Percentiles rank a stretch among this genome's conserved stretches.
Evolutionary conservation across 2,329 filamentous ascomycete species (phyloP).

Genomic region (Fusarium tjaetaba): DNA sequence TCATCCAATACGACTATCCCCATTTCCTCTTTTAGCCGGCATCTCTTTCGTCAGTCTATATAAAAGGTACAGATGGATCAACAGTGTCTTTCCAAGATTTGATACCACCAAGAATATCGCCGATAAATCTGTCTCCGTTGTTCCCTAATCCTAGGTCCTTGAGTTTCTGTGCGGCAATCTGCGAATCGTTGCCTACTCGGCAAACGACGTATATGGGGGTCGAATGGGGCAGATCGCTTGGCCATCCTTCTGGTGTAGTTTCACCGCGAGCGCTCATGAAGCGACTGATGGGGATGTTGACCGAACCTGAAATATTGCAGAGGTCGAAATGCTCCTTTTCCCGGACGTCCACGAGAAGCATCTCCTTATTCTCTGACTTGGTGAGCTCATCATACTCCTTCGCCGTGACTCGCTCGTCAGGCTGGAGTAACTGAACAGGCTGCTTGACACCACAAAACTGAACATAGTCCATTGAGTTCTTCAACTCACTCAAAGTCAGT

Average conservation of each 20-base stretch:
- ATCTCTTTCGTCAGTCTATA: slow-evolving; percentile 46
- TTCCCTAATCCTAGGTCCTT: slow-evolving; percentile 67
- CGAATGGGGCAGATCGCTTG: slow-evolving; percentile 50
- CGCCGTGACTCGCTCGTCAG: slow-evolving; percentile 75
- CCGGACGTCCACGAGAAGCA: slow-evolving; percentile 82
- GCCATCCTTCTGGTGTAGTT: slow-evolving; percentile 51
- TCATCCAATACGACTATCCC: slow-evolving; percentile 34
- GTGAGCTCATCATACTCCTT: slow-evolving; percentile 61
- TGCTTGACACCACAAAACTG: slow-evolving; percentile 79
- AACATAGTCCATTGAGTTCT: slow-evolving; percentile 78
- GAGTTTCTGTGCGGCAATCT: slow-evolving; percentile 72
- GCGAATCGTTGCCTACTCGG: slow-evolving; percentile 81
- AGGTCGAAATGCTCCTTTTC: slow-evolving; percentile 87
- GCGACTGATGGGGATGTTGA: slow-evolving; percentile 71
- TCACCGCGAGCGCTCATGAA: slow-evolving; percentile 64
- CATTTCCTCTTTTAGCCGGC: slow-evolving; percentile 25
- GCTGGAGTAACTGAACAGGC: slow-evolving; percentile 65
- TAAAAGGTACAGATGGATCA: slow-evolving; percentile 66
- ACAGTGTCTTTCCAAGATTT: slow-evolving; percentile 76
- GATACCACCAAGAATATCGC: slow-evolving; percentile 78
- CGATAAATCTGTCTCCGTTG: slow-evolving; percentile 67
- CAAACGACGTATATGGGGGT: slow-evolving; percentile 77
- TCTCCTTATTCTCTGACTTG: slow-evolving; percentile 41
- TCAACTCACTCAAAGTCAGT: slow-evolving; percentile 71
- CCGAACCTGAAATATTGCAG: slow-evolving; percentile 76